Evolutionary conservation across 2,329 filamentous ascomycete genomes (phyloP).

Genomic region (Lachnellula occidentalis): DNA sequence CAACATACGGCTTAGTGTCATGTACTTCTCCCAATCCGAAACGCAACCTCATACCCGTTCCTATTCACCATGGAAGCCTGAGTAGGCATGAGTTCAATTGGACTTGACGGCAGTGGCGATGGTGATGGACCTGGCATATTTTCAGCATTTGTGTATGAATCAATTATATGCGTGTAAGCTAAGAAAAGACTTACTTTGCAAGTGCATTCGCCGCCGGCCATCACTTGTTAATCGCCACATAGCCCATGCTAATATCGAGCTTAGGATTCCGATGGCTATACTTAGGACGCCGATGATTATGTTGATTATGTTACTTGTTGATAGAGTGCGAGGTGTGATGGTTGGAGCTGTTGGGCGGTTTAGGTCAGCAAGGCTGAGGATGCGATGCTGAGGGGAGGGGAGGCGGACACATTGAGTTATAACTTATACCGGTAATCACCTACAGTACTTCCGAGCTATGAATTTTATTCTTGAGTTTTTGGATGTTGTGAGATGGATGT

Average conservation of each 20-base stretch:
- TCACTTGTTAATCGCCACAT: constrained; percentile 5
- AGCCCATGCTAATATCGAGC: constrained; percentile 6
- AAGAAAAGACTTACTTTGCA: background rate
- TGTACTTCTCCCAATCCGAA: constrained; percentile 3
- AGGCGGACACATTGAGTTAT: background rate
- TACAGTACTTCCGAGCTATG: too few species aligned
- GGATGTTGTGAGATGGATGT: background rate
- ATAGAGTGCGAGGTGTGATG: background rate
- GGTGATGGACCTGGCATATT: too few species aligned
- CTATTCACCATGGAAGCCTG: background rate
- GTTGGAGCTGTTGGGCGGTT: background rate
- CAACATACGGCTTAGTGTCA: background rate
- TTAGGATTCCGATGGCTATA: background rate
- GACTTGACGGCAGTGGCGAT: background rate
- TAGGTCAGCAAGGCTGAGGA: background rate
- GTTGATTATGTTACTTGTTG: constrained; percentile 1
- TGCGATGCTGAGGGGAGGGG: background rate
- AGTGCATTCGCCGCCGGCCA: background rate
- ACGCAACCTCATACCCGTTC: constrained; percentile 5
- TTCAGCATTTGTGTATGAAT: too few species aligned
- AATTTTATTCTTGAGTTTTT: background rate
- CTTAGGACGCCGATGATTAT: constrained; percentile 1
- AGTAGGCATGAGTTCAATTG: background rate
- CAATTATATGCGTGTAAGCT: background rate
- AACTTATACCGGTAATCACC: too few species aligned